Evolutionary conservation across 2,329 filamentous ascomycete species (phyloP).

Genomic region (Lasiodiplodia citricola): DNA sequence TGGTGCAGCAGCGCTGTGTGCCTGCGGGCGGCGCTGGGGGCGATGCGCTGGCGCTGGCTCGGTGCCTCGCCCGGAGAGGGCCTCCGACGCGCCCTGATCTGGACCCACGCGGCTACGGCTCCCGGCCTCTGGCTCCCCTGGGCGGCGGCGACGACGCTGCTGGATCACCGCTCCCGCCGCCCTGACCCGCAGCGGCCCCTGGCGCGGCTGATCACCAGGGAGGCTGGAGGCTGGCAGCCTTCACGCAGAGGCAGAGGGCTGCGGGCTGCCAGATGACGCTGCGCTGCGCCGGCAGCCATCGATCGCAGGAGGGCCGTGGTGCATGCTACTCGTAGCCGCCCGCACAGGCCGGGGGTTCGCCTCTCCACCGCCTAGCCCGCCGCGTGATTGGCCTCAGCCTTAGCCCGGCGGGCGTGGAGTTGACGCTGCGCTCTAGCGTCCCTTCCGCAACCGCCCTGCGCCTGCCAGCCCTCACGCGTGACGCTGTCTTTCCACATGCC

Average conservation of each 20-base stretch:
- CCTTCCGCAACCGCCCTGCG: constrained; percentile 1
- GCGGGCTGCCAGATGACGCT: constrained; percentile 20
- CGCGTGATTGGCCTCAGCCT: not conserved
- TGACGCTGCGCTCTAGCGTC: not conserved
- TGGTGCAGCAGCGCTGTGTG: not conserved
- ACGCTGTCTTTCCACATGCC: constrained; percentile 8
- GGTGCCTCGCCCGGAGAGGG: constrained; percentile 5
- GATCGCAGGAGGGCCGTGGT: constrained; percentile 4
- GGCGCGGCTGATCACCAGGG: constrained; percentile 20
- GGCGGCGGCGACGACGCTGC: constrained; percentile 4
- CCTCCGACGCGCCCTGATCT: constrained; percentile 9
- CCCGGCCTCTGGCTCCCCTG: constrained; percentile 2
- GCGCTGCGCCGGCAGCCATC: constrained; percentile 21
- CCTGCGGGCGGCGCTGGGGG: not conserved
- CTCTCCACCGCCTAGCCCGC: not conserved
- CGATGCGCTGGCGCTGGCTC: constrained; percentile 11
- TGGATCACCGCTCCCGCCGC: constrained; percentile 5
- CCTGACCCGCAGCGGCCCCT: constrained; percentile 20
- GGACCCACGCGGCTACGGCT: constrained; percentile 10
- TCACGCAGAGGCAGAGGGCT: not conserved
- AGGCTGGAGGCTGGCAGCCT: not conserved
- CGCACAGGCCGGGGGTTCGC: constrained; percentile 20
- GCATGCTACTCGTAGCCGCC: not conserved
- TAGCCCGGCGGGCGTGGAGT: not conserved
- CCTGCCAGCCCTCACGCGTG: constrained; percentile 5